Conservation (phyloP, 2,329 filamentous ascomycete species). For the Ceratocystis ficicola region DNA sequence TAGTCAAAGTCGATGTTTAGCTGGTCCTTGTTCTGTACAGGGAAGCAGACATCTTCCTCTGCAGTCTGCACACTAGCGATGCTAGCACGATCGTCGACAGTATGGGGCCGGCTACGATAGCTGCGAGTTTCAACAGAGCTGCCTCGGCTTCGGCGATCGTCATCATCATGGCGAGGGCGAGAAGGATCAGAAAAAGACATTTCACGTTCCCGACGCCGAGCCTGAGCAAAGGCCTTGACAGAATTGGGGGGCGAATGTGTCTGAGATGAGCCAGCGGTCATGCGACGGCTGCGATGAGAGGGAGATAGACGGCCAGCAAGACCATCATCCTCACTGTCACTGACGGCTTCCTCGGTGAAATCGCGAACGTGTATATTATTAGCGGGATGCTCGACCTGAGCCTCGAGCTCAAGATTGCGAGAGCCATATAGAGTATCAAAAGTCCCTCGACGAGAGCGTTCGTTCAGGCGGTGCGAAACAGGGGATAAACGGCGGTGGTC, state of each 20-base stretch:
- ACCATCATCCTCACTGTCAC: conserved; percentile 65
- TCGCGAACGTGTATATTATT: conserved; percentile 52
- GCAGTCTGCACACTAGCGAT: conserved; percentile 56
- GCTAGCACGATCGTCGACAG: conserved; percentile 50
- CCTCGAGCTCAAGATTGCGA: conserved; percentile 29
- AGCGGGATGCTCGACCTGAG: conserved; percentile 26
- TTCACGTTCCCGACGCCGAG: conserved; percentile 70
- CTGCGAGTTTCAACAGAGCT: conserved; percentile 18
- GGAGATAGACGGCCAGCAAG: conserved; percentile 36
- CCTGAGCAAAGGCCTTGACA: conserved; percentile 91
- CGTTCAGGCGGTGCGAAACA: conserved; percentile 46
- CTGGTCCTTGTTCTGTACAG: conserved; percentile 60
- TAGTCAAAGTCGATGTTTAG: conserved; percentile 86
- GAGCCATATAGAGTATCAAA: conserved; percentile 56
- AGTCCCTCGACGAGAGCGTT: conserved; percentile 54
- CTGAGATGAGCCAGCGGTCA: conserved; percentile 47
- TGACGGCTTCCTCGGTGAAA: conserved; percentile 70
- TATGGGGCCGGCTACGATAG: conserved; percentile 37
- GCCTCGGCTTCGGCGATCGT: conserved; percentile 26
- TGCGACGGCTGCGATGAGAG: conserved; percentile 39
- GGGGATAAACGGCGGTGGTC: conserved; percentile 65
- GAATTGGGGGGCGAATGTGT: conserved; percentile 88
- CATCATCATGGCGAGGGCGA: conserved; percentile 34
- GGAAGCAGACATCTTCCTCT: conserved; percentile 84
- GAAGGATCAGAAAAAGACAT: conserved; percentile 42